Conservation (phyloP, 192 early-diverging fungal genomes). For the Globomyces pollinis-pini region DNA sequence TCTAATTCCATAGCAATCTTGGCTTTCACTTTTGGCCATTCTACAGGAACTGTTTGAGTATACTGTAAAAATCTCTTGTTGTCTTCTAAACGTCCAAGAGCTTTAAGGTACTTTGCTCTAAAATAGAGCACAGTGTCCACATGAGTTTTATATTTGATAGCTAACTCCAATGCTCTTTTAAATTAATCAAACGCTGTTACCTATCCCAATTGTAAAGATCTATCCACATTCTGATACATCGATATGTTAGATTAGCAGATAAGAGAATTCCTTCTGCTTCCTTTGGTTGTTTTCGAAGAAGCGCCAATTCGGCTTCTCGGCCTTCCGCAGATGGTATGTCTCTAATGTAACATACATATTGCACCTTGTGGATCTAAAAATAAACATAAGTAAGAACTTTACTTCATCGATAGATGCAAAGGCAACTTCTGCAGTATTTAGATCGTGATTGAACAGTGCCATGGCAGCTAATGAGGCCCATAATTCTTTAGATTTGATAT, state of each 20-base stretch:
- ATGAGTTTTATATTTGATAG: conserved; percentile 52
- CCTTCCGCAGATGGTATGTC: conserved; percentile 42
- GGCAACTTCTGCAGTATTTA: conserved; percentile 56
- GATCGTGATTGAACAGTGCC: conserved; percentile 44
- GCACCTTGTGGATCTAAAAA: conserved; percentile 38
- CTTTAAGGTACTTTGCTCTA: conserved; percentile 41
- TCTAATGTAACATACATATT: conserved; percentile 49
- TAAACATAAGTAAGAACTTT: not conserved
- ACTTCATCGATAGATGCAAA: conserved; percentile 54
- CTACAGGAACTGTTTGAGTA: conserved; percentile 28
- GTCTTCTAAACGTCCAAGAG: conserved; percentile 29
- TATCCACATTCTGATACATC: conserved; percentile 48
- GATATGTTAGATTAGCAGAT: conserved; percentile 36
- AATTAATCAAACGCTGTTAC: conserved; percentile 18
- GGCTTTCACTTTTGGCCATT: conserved; percentile 35
- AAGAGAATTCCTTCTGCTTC: conserved; percentile 51
- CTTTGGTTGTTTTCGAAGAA: conserved; percentile 38
- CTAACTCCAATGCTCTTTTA: conserved; percentile 47
- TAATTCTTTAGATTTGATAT: conserved; percentile 44
- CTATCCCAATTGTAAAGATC: conserved; percentile 51
- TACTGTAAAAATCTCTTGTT: conserved; percentile 47
- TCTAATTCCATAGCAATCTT: conserved; percentile 41
- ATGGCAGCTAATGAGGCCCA: conserved; percentile 56
- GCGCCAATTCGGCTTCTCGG: conserved; percentile 43
- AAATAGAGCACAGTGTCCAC: conserved; percentile 51